phyloP scores from a whole-genome alignment of 352 stramenopile genomes.

The Phytophthora pisi region DNA sequence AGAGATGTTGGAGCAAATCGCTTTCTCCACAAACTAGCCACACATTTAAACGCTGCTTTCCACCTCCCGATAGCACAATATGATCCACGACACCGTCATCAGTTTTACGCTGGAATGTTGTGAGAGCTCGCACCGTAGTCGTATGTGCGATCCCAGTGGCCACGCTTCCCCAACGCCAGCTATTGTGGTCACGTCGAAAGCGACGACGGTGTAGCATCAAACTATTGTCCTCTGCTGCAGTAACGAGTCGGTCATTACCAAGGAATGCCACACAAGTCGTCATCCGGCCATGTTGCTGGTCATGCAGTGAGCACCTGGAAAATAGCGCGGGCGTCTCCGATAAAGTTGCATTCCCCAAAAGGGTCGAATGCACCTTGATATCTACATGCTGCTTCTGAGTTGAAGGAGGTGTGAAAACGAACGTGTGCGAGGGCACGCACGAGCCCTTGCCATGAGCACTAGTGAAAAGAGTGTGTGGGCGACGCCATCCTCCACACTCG shows the following conservation, averaged over 20 bases:
- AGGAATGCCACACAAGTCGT: slow-evolving; percentile 67
- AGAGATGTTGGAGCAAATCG: slow-evolving; percentile 58
- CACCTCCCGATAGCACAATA: slow-evolving; percentile 73
- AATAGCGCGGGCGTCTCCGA: slow-evolving; percentile 21
- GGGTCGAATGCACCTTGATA: slow-evolving; percentile 75
- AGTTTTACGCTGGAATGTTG: slow-evolving; percentile 42
- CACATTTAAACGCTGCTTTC: slow-evolving; percentile 83
- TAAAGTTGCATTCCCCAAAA: slow-evolving; percentile 13
- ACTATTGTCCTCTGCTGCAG: slow-evolving; percentile 83
- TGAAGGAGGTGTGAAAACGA: slow-evolving; percentile 72
- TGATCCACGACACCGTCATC: slow-evolving; percentile 31
- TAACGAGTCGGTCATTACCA: slow-evolving; percentile 53
- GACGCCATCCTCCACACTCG: slow-evolving; percentile 83
- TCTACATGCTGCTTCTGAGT: slow-evolving; percentile 55
- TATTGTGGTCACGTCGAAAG: neutral
- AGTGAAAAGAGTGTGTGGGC: slow-evolving; percentile 65
- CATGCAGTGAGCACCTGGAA: slow-evolving; percentile 55
- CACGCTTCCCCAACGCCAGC: slow-evolving; percentile 47
- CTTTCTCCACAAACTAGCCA: slow-evolving; percentile 56
- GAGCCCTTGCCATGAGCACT: slow-evolving; percentile 7
- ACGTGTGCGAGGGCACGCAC: slow-evolving; percentile 56
- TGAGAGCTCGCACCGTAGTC: slow-evolving; percentile 79
- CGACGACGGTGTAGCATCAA: slow-evolving; percentile 69
- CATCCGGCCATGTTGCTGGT: slow-evolving; percentile 78
- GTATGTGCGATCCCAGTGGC: slow-evolving; percentile 74